Conservation (phyloP, 2,329 filamentous ascomycete genomes). For the Leptoxyphium fumago region DNA sequence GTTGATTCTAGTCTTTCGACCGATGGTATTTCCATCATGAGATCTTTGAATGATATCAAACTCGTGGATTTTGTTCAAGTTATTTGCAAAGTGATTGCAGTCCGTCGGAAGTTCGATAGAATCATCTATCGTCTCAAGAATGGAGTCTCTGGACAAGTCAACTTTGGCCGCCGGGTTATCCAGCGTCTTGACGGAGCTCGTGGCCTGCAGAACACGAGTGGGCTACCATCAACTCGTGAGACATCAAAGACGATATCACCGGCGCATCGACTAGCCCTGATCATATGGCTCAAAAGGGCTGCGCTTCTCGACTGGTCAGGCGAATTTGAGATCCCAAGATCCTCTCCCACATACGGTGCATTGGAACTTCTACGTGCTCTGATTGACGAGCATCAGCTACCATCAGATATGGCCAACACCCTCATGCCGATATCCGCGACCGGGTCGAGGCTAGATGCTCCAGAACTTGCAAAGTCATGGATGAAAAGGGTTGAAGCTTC, state of each 20-base stretch:
- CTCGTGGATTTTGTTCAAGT: not conserved
- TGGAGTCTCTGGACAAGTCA: not conserved
- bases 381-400: not conserved
- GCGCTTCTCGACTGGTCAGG: slow-evolving; percentile 73
- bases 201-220: not conserved
- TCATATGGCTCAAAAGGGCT: slow-evolving; percentile 51
- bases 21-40: too few relatives aligned
- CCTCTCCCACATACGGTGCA: slow-evolving; percentile 61
- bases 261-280: not conserved
- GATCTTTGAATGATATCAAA: too few relatives aligned
- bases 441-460: not conserved
- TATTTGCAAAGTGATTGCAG: not conserved
- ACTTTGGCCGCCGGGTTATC: not conserved
- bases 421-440: not conserved
- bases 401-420: not conserved
- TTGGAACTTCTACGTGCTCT: slow-evolving; percentile 48
- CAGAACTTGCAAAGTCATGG: not conserved
- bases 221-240: not conserved
- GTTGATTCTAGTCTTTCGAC: not conserved
- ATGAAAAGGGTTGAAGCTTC: not conserved
- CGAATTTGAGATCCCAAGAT: slow-evolving; percentile 51
- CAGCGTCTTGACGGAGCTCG: too few relatives aligned
- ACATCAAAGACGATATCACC: not conserved
- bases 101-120: not conserved
- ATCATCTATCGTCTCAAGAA: not conserved